Evolutionary conservation across 495 filamentous ascomycete species (phyloP).

Genomic region (Xanthoparmelia taractica): DNA sequence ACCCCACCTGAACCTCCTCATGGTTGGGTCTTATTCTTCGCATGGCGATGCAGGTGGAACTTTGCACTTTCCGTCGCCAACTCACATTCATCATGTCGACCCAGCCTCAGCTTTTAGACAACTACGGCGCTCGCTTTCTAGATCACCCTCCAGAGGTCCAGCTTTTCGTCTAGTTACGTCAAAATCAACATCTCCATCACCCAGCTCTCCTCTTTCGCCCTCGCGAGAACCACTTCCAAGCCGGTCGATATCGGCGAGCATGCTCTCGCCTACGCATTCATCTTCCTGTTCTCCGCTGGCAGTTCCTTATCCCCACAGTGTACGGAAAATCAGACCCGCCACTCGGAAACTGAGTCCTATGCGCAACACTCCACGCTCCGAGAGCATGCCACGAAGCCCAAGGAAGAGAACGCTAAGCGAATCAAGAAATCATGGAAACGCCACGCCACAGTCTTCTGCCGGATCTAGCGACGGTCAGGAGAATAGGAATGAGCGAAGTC

Average conservation of each 20-base stretch:
- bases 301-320: slow-evolving; percentile 46
- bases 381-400: slow-evolving; percentile 66
- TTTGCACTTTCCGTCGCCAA: slow-evolving; percentile 74
- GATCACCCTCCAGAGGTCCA: slow-evolving; percentile 73
- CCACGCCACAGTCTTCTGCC: slow-evolving; percentile 38
- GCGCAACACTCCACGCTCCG: slow-evolving; percentile 41
- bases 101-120: slow-evolving; percentile 67
- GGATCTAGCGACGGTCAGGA: slow-evolving; percentile 29
- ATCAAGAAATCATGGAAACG: slow-evolving; percentile 64
- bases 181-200: slow-evolving; percentile 48
- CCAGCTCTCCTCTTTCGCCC: slow-evolving; percentile 47
- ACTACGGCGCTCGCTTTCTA: slow-evolving; percentile 73
- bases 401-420: slow-evolving; percentile 65
- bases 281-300: slow-evolving; percentile 40
- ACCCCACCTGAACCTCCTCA: slow-evolving; percentile 18
- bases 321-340: slow-evolving; percentile 40
- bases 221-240: slow-evolving; percentile 38
- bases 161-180: slow-evolving; percentile 56
- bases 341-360: slow-evolving; percentile 43
- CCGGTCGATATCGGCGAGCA: slow-evolving; percentile 36
- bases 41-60: slow-evolving; percentile 64
- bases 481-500: slow-evolving; percentile 17
- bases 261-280: slow-evolving; percentile 26
- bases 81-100: slow-evolving; percentile 71
- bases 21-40: slow-evolving; percentile 49